Conservation (phyloP, 73 alveolate genomes). For the Urostyla sp. region DNA sequence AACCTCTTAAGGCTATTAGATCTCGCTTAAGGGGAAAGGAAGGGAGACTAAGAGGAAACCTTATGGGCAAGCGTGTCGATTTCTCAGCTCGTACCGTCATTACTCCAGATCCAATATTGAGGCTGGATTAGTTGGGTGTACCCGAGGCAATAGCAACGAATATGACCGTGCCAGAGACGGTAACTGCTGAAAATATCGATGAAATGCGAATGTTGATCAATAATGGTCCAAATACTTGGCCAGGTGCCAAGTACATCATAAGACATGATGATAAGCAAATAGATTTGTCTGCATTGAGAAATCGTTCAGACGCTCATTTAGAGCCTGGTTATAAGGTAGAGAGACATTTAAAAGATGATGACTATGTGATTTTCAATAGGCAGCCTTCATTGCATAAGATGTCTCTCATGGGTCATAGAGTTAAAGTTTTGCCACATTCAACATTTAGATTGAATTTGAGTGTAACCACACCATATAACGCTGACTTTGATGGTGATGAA, state of each 20-base stretch:
- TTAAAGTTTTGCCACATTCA: constrained; percentile 98
- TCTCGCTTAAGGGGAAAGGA: constrained; percentile 98
- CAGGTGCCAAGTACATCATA: constrained; percentile 97
- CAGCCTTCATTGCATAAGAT: constrained; percentile 99
- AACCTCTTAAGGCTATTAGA: constrained; percentile 93
- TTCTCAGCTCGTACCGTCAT: constrained; percentile 99
- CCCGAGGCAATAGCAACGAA: constrained; percentile 96
- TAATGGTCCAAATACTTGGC: constrained; percentile 96
- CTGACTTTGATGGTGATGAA: constrained; percentile 99
- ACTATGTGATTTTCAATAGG: constrained; percentile 98
- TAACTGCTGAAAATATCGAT: constrained; percentile 92
- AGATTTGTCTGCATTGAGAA: constrained; percentile 83
- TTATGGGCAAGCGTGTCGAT: constrained; percentile 99
- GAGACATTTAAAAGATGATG: constrained; percentile 98
- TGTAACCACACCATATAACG: constrained; percentile 99
- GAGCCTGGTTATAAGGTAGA: constrained; percentile 97
- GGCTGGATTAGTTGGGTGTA: constrained; percentile 98
- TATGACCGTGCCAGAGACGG: constrained; percentile 98
- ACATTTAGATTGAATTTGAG: constrained; percentile 99
- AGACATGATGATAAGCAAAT: constrained; percentile 88
- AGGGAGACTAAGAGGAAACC: constrained; percentile 99
- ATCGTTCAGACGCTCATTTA: constrained; percentile 85
- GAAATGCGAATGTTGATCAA: constrained; percentile 83
- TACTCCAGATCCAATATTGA: constrained; percentile 99
- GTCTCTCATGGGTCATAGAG: constrained; percentile 99